Base-by-base conservation (phyloP, 257 asterid species). In the Forsythia viridissima region DNA sequence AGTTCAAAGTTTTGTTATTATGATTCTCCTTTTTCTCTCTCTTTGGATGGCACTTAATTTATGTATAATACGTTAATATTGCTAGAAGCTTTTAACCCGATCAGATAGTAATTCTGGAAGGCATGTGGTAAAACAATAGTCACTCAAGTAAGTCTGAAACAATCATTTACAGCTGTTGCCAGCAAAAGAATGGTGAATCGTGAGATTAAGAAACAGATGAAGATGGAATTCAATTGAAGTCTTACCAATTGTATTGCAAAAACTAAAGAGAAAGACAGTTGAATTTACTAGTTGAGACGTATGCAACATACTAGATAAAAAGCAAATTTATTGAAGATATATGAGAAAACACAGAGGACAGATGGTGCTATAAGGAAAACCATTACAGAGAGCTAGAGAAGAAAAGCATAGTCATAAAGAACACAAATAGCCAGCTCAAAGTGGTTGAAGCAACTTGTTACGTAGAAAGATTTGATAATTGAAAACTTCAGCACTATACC, bases 401-500 rank as follows among this genome's bases (percentile, higher is more conserved):
- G 59, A 51, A 51, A 51, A 51, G n/a, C 59, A 51, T 3, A 6
- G n/a, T 51, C 18, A 11, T 51, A 3, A 3, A 51, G 59, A 51
- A 51, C 18, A 51, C 16, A 51, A 51, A 51, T 51, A 7, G 16
- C 59, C 59, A 11, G 15, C 59, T 3, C 36, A 71, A 21, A 41
- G 73, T 68, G 13, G 38, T 76, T 46, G 61, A 76, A 44, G 68
- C 68, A 76, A 46, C 41, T 66, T 36, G 36, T 34, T 55, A 36
- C 43, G 4, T 39, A 42, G 78, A 39, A 63, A 41, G 34, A 13
- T 39, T 34, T 55, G 34, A 21, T 20, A 77, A 15, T 8, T 16
- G 24, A 46, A 70, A 74, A 20, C 48, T 5, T 57, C 20, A 72
- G 44, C 34, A 18, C 57, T 69, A 70, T 86, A 91, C 97, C 94